phyloP scores from a whole-genome alignment of 2,329 filamentous ascomycete species.

The Calonectria pseudoreteaudii region DNA sequence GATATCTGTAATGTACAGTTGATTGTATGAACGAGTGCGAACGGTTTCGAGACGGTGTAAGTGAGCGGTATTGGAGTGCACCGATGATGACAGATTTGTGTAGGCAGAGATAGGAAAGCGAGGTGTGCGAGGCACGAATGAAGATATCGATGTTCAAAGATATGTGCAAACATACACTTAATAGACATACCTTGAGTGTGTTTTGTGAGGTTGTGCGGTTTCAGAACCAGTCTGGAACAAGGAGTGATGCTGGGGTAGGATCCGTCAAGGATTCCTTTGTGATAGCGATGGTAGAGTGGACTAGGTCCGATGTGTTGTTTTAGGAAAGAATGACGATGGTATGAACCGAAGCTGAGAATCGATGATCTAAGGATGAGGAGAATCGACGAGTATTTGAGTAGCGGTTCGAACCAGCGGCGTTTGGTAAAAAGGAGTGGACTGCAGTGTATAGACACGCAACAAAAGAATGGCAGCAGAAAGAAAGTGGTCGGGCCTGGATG shows the following conservation, averaged over 20 bases:
- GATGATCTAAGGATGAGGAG: constrained; percentile 34
- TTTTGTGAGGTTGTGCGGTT: constrained; percentile 27
- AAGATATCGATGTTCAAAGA: neutral
- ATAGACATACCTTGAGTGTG: constrained; percentile 13
- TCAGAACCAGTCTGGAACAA: constrained; percentile 44
- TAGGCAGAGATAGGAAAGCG: neutral
- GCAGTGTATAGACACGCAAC: constrained; percentile 48
- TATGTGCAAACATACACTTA: neutral
- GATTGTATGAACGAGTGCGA: neutral
- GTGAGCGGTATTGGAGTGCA: neutral
- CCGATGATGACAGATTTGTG: neutral
- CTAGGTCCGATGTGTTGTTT: constrained; percentile 22
- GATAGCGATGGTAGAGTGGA: constrained; percentile 22
- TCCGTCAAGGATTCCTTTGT: constrained; percentile 42
- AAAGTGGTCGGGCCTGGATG: constrained; percentile 38
- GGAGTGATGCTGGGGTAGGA: constrained; percentile 40
- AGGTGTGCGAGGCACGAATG: neutral
- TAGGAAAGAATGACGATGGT: constrained; percentile 39
- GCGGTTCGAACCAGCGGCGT: constrained; percentile 43
- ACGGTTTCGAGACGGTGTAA: neutral
- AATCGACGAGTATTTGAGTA: constrained; percentile 40
- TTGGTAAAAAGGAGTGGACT: constrained; percentile 47
- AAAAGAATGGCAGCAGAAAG: constrained; percentile 40
- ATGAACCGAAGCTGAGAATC: constrained; percentile 36
- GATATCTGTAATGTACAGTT: neutral